Percentiles rank a stretch among this genome's conserved stretches.
Conservation (phyloP, 108 stramenopile genomes). For the Pseudonitzschia multiseries region DNA sequence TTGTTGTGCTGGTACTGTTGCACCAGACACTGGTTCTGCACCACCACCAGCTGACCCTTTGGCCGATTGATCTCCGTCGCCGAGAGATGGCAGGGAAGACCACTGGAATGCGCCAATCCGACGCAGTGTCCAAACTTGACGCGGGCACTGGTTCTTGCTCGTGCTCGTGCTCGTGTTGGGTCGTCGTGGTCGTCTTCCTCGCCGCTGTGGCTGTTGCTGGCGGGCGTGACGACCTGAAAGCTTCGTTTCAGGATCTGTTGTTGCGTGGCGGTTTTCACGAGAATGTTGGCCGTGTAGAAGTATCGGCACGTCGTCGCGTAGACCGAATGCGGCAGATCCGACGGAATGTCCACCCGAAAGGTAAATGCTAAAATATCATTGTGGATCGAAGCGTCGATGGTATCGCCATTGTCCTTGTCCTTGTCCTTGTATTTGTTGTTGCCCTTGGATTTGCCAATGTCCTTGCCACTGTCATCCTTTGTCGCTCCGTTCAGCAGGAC, state of each 20-base stretch:
- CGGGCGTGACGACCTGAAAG: constrained; percentile 34
- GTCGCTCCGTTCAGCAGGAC: no score
- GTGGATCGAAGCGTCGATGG: background rate
- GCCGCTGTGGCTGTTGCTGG: background rate
- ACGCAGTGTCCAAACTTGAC: constrained; percentile 39
- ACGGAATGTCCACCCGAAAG: constrained; percentile 54
- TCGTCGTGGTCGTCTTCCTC: background rate
- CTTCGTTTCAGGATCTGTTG: constrained; percentile 34
- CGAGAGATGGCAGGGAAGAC: constrained; percentile 48
- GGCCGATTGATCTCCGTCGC: constrained; percentile 46
- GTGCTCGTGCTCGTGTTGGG: background rate
- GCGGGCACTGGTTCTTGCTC: background rate
- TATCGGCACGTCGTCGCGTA: constrained; percentile 50
- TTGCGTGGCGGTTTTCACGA: constrained; percentile 26
- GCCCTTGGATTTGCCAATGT: no score
- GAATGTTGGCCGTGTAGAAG: constrained; percentile 42
- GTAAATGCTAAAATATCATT: constrained; percentile 40
- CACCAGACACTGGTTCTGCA: constrained; percentile 12
- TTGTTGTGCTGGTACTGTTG: background rate
- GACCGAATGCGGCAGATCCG: constrained; percentile 46
- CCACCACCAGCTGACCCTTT: constrained; percentile 43
- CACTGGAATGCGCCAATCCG: constrained; percentile 49
- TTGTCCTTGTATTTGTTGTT: constrained; percentile 5
- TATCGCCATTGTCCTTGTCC: background rate
- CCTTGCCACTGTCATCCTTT: no score